These are phyloP conservation scores for Tylopilus felleus DNA, from an alignment of 768 basidiomycete species.

Conservation along the genomic window DNA sequence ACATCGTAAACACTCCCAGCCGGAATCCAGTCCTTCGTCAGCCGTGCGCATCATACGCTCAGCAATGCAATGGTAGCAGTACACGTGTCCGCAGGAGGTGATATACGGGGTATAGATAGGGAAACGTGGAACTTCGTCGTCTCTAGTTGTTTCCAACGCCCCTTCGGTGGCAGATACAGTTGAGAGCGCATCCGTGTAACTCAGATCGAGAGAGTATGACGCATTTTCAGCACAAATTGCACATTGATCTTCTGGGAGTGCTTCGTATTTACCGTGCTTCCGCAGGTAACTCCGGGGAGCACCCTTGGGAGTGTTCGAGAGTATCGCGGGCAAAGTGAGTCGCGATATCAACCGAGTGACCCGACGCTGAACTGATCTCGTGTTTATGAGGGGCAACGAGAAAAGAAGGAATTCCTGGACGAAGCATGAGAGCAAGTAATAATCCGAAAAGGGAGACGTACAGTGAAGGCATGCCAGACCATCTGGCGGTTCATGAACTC, in stretches of 20 bases:
- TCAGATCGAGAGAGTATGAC: slow-evolving; percentile 53
- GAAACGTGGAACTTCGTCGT: slow-evolving; percentile 45
- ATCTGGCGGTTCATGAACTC: slow-evolving; percentile 99
- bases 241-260: slow-evolving; percentile 73
- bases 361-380: slow-evolving; percentile 59
- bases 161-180: slow-evolving; percentile 21
- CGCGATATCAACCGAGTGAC: slow-evolving; percentile 36
- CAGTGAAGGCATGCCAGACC: slow-evolving; percentile 99
- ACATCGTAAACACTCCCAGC: slow-evolving; percentile 87
- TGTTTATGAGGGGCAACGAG: slow-evolving; percentile 79
- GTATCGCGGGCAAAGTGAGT: slow-evolving; percentile 29
- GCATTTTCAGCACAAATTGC: slow-evolving; percentile 87
- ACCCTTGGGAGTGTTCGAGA: slow-evolving; percentile 27
- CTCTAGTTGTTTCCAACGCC: slow-evolving; percentile 13
- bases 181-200: slow-evolving; percentile 50
- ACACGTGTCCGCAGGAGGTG: slow-evolving; percentile 79
- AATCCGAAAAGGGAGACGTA: slow-evolving; percentile 35
- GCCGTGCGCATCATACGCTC: slow-evolving; percentile 73
- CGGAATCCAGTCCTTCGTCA: slow-evolving; percentile 52
- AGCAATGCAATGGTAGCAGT: slow-evolving; percentile 92
- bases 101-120: slow-evolving; percentile 82
- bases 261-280: slow-evolving; percentile 60
- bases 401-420: slow-evolving; percentile 94
- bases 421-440: slow-evolving; percentile 2
- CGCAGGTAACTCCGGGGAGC: slow-evolving; percentile 8